These are phyloP conservation scores for Orbilia brochopaga DNA, from an alignment of 2,329 filamentous ascomycete species.

Conservation along the genomic window DNA sequence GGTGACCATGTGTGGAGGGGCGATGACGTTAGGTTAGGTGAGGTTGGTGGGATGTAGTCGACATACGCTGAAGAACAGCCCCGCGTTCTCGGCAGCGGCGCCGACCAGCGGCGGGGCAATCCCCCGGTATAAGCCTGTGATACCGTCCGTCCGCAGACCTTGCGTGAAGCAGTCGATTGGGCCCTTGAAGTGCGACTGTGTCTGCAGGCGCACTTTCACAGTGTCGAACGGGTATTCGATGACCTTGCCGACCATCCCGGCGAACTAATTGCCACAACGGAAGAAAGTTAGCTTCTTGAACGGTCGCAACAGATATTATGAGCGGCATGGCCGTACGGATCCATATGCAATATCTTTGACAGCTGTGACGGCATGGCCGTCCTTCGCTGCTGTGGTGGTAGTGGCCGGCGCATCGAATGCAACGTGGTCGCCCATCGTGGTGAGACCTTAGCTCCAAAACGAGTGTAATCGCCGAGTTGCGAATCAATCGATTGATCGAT, in stretches of 20 bases:
- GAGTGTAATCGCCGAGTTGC: too few species aligned
- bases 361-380: slow-evolving; percentile 67
- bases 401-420: slow-evolving; percentile 7
- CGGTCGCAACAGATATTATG: background rate
- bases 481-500: background rate
- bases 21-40: too few species aligned
- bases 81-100: slow-evolving; percentile 89
- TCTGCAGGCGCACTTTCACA: slow-evolving; percentile 94
- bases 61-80: slow-evolving; percentile 85
- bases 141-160: slow-evolving; percentile 78
- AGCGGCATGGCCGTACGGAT: slow-evolving; percentile 66
- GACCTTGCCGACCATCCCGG: slow-evolving; percentile 89
- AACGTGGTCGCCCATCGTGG: slow-evolving; percentile 4
- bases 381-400: slow-evolving; percentile 55
- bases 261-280: slow-evolving; percentile 63
- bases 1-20: background rate
- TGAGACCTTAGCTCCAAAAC: background rate
- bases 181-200: slow-evolving; percentile 87
- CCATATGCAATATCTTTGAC: slow-evolving; percentile 87
- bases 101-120: slow-evolving; percentile 90
- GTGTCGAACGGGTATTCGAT: slow-evolving; percentile 99
- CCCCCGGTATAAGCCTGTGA: slow-evolving; percentile 83
- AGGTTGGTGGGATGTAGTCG: too few species aligned
- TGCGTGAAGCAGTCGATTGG: slow-evolving; percentile 93
- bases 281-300: slow-evolving; percentile 13